phyloP scores from a whole-genome alignment of 371 early-diverging fungal genomes.

The Fennellomyces sp. region DNA sequence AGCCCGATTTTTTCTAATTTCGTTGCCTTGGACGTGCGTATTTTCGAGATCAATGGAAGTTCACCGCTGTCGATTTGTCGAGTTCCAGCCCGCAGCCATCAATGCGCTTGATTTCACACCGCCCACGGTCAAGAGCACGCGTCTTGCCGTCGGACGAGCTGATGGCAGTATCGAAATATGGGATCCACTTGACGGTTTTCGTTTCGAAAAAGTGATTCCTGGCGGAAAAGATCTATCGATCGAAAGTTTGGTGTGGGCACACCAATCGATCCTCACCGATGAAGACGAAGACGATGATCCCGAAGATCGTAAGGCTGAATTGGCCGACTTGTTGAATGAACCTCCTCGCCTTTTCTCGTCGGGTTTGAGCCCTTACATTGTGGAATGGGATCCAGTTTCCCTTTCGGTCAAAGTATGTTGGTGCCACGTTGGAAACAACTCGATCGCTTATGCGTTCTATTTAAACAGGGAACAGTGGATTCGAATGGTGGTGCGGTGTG shows the following conservation, averaged over 20 bases:
- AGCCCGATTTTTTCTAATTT: no score
- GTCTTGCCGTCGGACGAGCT: slow-evolving; percentile 85
- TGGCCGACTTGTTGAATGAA: slow-evolving; percentile 47
- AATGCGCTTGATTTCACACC: slow-evolving; percentile 82
- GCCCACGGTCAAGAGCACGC: slow-evolving; percentile 42
- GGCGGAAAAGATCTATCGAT: slow-evolving; percentile 78
- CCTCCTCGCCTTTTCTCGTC: slow-evolving; percentile 88
- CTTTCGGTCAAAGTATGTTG: slow-evolving; percentile 72
- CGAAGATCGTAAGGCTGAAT: slow-evolving; percentile 49
- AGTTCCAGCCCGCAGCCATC: slow-evolving; percentile 86
- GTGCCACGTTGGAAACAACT: background rate
- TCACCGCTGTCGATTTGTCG: slow-evolving; percentile 91
- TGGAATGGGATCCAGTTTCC: slow-evolving; percentile 85
- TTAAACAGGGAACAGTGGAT: slow-evolving; percentile 52
- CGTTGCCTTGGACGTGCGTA: no score
- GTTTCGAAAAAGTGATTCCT: slow-evolving; percentile 80
- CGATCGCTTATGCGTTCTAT: no score
- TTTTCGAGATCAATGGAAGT: no score
- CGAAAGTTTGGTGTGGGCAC: slow-evolving; percentile 86
- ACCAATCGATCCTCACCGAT: slow-evolving; percentile 68
- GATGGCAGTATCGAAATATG: slow-evolving; percentile 95
- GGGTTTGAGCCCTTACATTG: slow-evolving; percentile 82
- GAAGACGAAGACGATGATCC: slow-evolving; percentile 58
- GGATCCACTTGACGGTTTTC: slow-evolving; percentile 70
- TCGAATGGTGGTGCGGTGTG: slow-evolving; percentile 93